Conservation (phyloP, 108 stramenopile species). For the Conticribra guillardii region DNA sequence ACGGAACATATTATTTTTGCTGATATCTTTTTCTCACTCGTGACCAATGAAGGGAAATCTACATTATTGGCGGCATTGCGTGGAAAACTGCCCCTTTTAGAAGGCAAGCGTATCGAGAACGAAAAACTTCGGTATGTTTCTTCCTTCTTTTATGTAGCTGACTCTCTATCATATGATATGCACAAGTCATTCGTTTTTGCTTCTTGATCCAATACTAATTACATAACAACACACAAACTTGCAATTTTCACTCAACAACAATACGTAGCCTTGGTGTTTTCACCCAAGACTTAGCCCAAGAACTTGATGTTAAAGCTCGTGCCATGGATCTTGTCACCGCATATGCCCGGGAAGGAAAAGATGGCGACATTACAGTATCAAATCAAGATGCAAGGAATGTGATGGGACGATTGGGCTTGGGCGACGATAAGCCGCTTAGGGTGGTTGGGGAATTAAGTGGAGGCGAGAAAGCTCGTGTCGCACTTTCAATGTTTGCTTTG, state of each 20-base stretch:
- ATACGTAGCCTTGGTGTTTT: slow-evolving; percentile 70
- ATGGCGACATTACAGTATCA: slow-evolving; percentile 77
- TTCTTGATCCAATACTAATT: neutral
- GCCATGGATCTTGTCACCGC: slow-evolving; percentile 83
- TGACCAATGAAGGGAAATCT: slow-evolving; percentile 74
- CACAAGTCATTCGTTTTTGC: too few species aligned
- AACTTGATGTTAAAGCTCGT: slow-evolving; percentile 70
- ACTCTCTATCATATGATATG: too few species aligned
- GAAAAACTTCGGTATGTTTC: slow-evolving; percentile 43
- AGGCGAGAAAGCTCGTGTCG: slow-evolving; percentile 88
- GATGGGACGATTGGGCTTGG: slow-evolving; percentile 82
- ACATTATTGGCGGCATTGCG: slow-evolving; percentile 88
- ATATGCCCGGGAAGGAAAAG: slow-evolving; percentile 65
- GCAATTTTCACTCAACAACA: slow-evolving; percentile 87
- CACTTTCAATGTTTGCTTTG: slow-evolving; percentile 81
- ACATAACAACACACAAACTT: neutral
- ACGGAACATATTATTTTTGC: too few species aligned
- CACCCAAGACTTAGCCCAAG: slow-evolving; percentile 92
- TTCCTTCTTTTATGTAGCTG: neutral
- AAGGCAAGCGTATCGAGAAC: slow-evolving; percentile 76
- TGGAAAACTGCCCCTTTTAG: slow-evolving; percentile 70
- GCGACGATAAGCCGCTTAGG: slow-evolving; percentile 82
- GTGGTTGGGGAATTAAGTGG: slow-evolving; percentile 67
- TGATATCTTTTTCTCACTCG: too few species aligned
- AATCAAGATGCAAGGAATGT: slow-evolving; percentile 77